Evolutionary conservation across 2,329 filamentous ascomycete genomes (phyloP), one percentile per base, ranked within the genome.

Genomic region (Lecanosticta acicola): DNA sequence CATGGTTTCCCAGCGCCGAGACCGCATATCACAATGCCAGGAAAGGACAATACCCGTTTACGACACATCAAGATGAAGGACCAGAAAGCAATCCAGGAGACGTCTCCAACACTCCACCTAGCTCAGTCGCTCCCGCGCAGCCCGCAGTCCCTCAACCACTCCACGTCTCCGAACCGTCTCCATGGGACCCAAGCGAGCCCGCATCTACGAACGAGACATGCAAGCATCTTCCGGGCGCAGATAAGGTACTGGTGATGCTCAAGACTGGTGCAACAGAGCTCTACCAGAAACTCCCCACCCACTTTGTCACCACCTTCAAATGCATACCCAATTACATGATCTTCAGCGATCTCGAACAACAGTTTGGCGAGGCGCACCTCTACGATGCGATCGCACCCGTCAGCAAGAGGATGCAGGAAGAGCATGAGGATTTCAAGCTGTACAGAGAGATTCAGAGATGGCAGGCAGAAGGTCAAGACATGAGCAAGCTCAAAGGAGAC

Each of bases 241-340:
- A 75, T 4, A 68, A 80, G 51, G 63, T 81, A 42, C 73, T 81
- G 55, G 69, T 82, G 19, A 65, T 80, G 34, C 65, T 83, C 48
- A 77, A 78, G 57, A 81, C 79, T 0, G 79, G 78, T 41, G 77
- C 78, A 11, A 77, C 76, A 11, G 78, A 81, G 56, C 69, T 77
- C 3, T 66, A 70, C 48, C 68, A 74, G 24, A 79, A 80, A 59
- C 71, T 82, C 3, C 76, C 77, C 2, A 65, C 72, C 4, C 78
- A 81, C 56, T 73, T 80, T 51, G 58, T 69, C 39, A 78, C 75
- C 1, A 76, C 77, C 1, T 68, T 81, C 29, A 70, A 70, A 48
- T 81, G 78, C 63, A 53, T 59, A 5, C 60, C 58, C 2, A 55
- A 66, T 43, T 61, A 58, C 49, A 66, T 76, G 40, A 64, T 79